These are phyloP conservation scores for Yarrowia hollandica DNA, from an alignment of 805 yeast genomes.

Conservation along the genomic window DNA sequence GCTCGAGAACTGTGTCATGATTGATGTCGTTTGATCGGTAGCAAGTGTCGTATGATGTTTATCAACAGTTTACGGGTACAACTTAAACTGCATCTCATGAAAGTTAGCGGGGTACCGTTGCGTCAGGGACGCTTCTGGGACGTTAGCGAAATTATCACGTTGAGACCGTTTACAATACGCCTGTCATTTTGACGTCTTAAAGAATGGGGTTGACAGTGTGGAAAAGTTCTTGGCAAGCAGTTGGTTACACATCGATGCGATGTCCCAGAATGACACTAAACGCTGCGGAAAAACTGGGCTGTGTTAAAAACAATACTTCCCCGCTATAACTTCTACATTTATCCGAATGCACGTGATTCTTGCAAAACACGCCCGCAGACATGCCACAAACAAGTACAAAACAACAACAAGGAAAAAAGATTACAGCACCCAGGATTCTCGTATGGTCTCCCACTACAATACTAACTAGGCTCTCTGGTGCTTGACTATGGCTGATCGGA, in stretches of 20 bases:
- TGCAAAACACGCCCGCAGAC: too few species aligned
- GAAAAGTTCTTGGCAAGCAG: too few species aligned
- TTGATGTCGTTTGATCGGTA: neutral
- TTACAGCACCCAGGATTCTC: slow-evolving; percentile 23
- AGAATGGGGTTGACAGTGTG: too few species aligned
- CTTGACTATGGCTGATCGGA: slow-evolving; percentile 25
- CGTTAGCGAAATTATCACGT: slow-evolving; percentile 15
- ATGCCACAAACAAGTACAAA: too few species aligned
- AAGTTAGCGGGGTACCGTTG: slow-evolving; percentile 20
- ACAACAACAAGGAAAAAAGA: too few species aligned
- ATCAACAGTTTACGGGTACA: neutral
- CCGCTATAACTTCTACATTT: neutral
- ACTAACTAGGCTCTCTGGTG: slow-evolving; percentile 25
- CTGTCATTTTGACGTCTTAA: neutral
- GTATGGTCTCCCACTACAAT: slow-evolving; percentile 25
- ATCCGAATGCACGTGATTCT: neutral
- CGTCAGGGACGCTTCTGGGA: neutral
- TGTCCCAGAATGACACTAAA: too few species aligned
- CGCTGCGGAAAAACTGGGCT: neutral
- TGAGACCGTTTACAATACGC: neutral
- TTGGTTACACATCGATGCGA: too few species aligned
- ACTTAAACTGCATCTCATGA: neutral
- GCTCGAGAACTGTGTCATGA: neutral
- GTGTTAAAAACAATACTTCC: neutral
- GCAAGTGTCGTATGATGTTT: slow-evolving; percentile 1